Evolutionary conservation across 805 yeast species (phyloP).

Genomic region (Suhomyces pyralidae): DNA sequence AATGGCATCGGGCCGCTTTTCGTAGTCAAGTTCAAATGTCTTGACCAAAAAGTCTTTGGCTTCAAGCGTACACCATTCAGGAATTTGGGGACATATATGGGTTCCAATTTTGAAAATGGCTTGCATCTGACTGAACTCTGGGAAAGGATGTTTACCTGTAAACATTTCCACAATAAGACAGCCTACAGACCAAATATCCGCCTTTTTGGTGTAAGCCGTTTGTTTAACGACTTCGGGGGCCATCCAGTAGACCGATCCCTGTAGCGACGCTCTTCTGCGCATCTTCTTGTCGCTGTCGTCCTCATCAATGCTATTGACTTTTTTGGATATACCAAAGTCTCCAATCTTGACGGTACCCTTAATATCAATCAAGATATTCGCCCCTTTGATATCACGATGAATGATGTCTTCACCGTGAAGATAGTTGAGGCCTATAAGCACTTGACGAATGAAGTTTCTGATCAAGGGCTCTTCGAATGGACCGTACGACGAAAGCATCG

Average conservation of each 20-base stretch:
- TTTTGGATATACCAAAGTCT: conserved; percentile 77
- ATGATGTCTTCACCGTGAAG: conserved; percentile 73
- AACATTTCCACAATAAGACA: conserved; percentile 93
- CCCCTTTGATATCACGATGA: conserved; percentile 87
- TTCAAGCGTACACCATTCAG: conserved; percentile 64
- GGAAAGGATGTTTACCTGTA: conserved; percentile 95
- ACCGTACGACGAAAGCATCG: conserved; percentile 69
- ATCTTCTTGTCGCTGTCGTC: conserved; percentile 25
- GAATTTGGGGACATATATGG: conserved; percentile 74
- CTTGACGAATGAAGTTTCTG: conserved; percentile 70
- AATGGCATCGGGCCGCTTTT: conserved; percentile 69
- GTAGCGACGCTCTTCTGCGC: conserved; percentile 72
- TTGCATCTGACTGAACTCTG: conserved; percentile 93
- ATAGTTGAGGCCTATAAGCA: conserved; percentile 69
- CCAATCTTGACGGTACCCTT: conserved; percentile 81
- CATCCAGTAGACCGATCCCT: conserved; percentile 98
- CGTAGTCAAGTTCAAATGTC: conserved; percentile 75
- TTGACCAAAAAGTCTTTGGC: conserved; percentile 62
- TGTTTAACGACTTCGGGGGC: conserved; percentile 98
- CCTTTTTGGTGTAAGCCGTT: conserved; percentile 83
- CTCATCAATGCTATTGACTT: conserved; percentile 22
- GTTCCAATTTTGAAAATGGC: conserved; percentile 94
- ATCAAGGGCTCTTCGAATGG: conserved; percentile 78
- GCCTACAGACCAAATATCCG: conserved; percentile 97
- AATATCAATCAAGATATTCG: conserved; percentile 77